A percentile compares a stretch with the other conserved stretches of the same genome.
Evolutionary conservation across 768 basidiomycete species (phyloP).

Genomic region (Tulasnella sp.): DNA sequence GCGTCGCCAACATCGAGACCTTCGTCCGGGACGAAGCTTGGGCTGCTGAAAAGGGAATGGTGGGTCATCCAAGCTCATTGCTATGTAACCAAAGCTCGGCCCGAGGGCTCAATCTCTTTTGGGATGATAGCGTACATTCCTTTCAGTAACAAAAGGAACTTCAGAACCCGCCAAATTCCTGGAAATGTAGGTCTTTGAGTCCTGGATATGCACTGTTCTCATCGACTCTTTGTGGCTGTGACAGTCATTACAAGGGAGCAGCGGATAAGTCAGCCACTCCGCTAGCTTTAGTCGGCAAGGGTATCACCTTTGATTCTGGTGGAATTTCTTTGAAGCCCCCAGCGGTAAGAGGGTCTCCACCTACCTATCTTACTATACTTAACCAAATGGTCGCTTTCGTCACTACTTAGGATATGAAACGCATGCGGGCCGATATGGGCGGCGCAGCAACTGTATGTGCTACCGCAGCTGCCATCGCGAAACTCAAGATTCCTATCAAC

Average conservation of each 20-base stretch:
- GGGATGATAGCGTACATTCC: conserved; percentile 59
- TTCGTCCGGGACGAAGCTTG: conserved; percentile 69
- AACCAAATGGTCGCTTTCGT: background rate
- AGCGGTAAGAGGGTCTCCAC: conserved; percentile 38
- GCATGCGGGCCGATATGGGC: conserved; percentile 87
- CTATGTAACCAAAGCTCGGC: no score
- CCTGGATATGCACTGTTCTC: background rate
- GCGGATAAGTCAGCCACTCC: conserved; percentile 48
- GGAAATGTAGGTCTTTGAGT: conserved; percentile 50
- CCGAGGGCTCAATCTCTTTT: background rate
- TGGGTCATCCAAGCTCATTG: conserved; percentile 26
- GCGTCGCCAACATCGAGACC: conserved; percentile 58
- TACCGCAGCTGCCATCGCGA: conserved; percentile 67
- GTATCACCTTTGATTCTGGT: conserved; percentile 81
- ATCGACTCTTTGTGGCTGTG: background rate
- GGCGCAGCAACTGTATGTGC: conserved; percentile 75
- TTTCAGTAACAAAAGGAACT: conserved; percentile 77
- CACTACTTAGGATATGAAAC: conserved; percentile 57
- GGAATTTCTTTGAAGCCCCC: conserved; percentile 77
- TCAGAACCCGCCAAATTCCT: conserved; percentile 79
- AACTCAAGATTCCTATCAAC: conserved; percentile 74
- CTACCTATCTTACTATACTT: background rate
- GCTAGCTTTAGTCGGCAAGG: conserved; percentile 75
- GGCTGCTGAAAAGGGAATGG: conserved; percentile 82
- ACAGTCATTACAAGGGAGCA: conserved; percentile 76